phyloP scores from a whole-genome alignment of 2,329 filamentous ascomycete genomes.

The Pseudocercospora pini-densiflorae region DNA sequence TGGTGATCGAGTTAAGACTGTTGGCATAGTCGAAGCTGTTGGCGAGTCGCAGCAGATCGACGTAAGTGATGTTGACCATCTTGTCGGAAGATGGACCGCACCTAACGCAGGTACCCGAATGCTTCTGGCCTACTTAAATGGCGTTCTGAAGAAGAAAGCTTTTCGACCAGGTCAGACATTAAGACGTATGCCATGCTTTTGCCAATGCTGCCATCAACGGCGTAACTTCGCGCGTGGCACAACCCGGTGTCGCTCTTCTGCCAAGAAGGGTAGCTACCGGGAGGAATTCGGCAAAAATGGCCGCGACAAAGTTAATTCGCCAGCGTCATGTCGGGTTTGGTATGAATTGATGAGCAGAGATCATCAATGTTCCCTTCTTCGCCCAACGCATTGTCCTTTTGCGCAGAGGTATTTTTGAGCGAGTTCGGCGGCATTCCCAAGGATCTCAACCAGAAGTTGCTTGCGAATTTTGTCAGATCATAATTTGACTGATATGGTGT shows the following conservation, averaged over 20 bases:
- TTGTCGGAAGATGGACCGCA: neutral
- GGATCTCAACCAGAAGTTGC: neutral
- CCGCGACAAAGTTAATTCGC: neutral
- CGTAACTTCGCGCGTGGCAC: slow-evolving; percentile 13
- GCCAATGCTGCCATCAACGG: slow-evolving; percentile 20
- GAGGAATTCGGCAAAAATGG: neutral
- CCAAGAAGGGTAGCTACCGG: slow-evolving; percentile 9
- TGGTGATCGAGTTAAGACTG: slow-evolving; percentile 35
- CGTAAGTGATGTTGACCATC: slow-evolving; percentile 42
- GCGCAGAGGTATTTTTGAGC: neutral
- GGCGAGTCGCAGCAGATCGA: slow-evolving; percentile 39
- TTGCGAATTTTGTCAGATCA: neutral
- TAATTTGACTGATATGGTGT: neutral
- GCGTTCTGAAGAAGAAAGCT: neutral
- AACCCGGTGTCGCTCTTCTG: slow-evolving; percentile 9
- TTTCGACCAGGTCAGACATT: neutral
- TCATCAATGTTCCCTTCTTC: neutral
- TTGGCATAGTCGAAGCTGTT: slow-evolving; percentile 39
- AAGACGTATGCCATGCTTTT: slow-evolving; percentile 18
- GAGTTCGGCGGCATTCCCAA: neutral
- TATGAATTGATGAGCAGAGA: neutral
- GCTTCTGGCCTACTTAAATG: neutral
- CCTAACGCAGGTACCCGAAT: neutral
- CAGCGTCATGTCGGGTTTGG: neutral
- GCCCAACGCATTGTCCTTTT: neutral